Evolutionary conservation across 148 eudicot genomes (phyloP).

Genomic region (Chenopodium quinoa): DNA sequence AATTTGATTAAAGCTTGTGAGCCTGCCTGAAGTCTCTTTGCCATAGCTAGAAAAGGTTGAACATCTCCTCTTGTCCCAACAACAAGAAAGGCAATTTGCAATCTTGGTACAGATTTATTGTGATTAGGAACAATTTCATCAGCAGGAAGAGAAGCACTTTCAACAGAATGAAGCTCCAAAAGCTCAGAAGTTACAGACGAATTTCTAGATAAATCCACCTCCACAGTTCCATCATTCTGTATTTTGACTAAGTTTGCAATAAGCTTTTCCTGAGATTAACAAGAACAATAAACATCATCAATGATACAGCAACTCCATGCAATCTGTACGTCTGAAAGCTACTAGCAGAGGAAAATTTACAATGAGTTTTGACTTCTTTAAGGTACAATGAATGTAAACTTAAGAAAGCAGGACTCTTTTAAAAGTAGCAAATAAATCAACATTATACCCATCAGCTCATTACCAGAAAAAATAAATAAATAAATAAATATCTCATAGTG

Average conservation of each 20-base stretch:
- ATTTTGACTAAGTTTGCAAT: slow-evolving; percentile 72
- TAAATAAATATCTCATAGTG: too few relatives aligned
- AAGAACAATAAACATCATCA: slow-evolving; percentile 12
- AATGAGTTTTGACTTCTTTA: background rate
- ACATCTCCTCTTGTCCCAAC: slow-evolving; percentile 99
- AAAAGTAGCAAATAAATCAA: too few relatives aligned
- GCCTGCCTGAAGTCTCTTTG: slow-evolving; percentile 86
- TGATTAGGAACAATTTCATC: slow-evolving; percentile 40
- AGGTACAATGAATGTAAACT: background rate
- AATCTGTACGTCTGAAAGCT: background rate
- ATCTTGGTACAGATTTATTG: slow-evolving; percentile 61
- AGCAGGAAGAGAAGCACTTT: slow-evolving; percentile 34
- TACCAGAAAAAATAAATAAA: too few relatives aligned
- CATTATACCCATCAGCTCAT: background rate
- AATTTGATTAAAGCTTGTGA: background rate
- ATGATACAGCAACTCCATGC: background rate
- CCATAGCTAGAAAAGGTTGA: slow-evolving; percentile 88
- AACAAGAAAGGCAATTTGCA: slow-evolving; percentile 76
- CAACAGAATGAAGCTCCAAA: slow-evolving; percentile 61
- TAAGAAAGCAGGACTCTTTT: background rate
- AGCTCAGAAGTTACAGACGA: slow-evolving; percentile 74
- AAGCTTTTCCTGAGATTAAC: slow-evolving; percentile 62
- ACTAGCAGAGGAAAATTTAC: background rate
- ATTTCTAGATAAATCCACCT: slow-evolving; percentile 64
- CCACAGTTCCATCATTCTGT: slow-evolving; percentile 86